Percentiles rank a stretch among this genome's conserved stretches.
Evolutionary conservation across 805 yeast genomes (phyloP).

Genomic region (Nakazawaea wickerhamii): DNA sequence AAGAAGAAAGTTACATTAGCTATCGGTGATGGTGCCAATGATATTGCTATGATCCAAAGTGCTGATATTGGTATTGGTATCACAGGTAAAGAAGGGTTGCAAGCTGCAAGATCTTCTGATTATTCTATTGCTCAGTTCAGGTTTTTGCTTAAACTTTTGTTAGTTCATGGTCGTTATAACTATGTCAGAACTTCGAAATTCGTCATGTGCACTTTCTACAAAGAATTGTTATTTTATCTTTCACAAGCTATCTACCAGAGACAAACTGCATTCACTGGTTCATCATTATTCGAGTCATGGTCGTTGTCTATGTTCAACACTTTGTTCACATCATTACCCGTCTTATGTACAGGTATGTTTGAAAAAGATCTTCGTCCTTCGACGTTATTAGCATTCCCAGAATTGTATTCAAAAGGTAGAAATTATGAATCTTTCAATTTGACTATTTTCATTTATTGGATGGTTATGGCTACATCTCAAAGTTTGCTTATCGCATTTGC

Average conservation of each 20-base stretch:
- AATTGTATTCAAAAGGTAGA: slow-evolving; percentile 75
- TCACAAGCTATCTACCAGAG: slow-evolving; percentile 87
- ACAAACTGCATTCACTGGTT: slow-evolving; percentile 83
- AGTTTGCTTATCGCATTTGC: slow-evolving; percentile 67
- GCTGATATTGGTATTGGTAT: slow-evolving; percentile 98
- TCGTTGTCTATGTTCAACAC: slow-evolving; percentile 97
- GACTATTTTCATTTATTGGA: slow-evolving; percentile 69
- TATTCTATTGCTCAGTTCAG: slow-evolving; percentile 94
- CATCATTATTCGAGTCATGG: slow-evolving; percentile 93
- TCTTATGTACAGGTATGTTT: slow-evolving; percentile 89
- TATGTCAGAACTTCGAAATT: slow-evolving; percentile 89
- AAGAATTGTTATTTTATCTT: slow-evolving; percentile 83
- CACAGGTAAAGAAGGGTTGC: slow-evolving; percentile 95
- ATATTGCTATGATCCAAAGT: slow-evolving; percentile 97
- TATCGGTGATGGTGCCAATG: slow-evolving; percentile 98
- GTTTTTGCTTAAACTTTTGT: slow-evolving; percentile 69
- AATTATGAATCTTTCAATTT: slow-evolving; percentile 69
- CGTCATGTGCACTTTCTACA: slow-evolving; percentile 90
- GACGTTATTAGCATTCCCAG: slow-evolving; percentile 88
- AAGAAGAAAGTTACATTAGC: slow-evolving; percentile 80
- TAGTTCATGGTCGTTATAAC: slow-evolving; percentile 96
- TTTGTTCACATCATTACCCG: slow-evolving; percentile 88
- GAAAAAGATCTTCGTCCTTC: slow-evolving; percentile 87
- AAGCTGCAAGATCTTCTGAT: slow-evolving; percentile 93
- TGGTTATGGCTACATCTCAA: slow-evolving; percentile 67